Base-by-base conservation (phyloP, 495 filamentous ascomycete genomes). In the Physcia stellaris region DNA sequence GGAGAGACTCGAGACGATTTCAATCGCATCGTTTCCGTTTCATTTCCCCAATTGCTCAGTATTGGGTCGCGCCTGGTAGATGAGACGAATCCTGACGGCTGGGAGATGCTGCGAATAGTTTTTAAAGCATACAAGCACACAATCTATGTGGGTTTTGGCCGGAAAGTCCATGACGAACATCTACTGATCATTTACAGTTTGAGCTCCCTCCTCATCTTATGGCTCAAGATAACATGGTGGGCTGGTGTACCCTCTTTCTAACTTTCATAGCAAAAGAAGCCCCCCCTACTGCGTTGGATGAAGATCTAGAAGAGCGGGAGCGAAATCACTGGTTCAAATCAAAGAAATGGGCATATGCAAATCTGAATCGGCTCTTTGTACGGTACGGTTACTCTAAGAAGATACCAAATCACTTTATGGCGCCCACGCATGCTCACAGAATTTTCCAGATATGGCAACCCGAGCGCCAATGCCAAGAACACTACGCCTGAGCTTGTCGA, bases 281-380 rank as follows among this genome's bases (percentile, higher is more conserved):
- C 36, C 90, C 90, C 0, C 68, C 77, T 28, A 75, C 63, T 45
- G 77, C 85, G 4, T 76, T 96, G 69, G 54, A 66, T 36, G 87
- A 94, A 29, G 85, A 93, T 31, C 62, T 80, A 29, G 75, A 83
- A 15, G 92, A 96, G 52, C 74, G 92, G 20, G 92, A 94, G 56
- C 68, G 74, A 39, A 86, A 94, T 55, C 84, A 94, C 55, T 98
- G 90, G 87, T 98, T 90, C 88, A 98, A 96, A 69, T 82, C 86
- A 37, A 98, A 96, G 80, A 98, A 96, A 60, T 96, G 90, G 92
- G 80, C 88, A 4, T 96, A 95, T 56, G 88, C 84, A 47, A 96
- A 95, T 60, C 64, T 98, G 39, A 98, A 98, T 59, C 73, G 90
- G 46, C 73, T 96, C 9, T 98, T 87, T 57, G 88, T 94, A 42